These are phyloP conservation scores for Starmera caribaea DNA, from an alignment of 805 yeast genomes.

Conservation along the genomic window DNA sequence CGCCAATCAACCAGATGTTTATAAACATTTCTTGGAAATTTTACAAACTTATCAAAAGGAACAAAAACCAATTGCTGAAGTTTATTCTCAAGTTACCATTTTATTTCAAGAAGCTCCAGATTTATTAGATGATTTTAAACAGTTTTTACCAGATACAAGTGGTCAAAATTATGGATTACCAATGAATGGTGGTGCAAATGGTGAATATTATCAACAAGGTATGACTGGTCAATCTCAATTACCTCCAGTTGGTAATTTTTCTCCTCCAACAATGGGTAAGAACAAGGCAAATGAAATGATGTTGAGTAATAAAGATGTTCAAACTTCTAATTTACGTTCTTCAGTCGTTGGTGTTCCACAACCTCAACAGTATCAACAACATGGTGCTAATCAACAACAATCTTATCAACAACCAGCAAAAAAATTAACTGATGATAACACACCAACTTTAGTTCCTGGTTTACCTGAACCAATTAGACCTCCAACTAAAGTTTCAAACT, in stretches of 20 bases:
- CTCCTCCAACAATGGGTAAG: constrained; percentile 44
- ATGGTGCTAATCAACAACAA: too few relatives aligned
- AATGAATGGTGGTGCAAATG: constrained; percentile 11
- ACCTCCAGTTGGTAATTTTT: constrained; percentile 87
- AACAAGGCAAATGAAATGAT: constrained; percentile 4
- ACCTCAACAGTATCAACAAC: constrained; percentile 5
- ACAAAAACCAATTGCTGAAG: constrained; percentile 91
- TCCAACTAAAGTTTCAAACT: constrained; percentile 44
- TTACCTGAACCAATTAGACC: constrained; percentile 74
- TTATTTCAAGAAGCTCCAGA: constrained; percentile 93
- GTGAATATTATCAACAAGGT: constrained; percentile 17
- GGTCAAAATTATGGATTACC: constrained; percentile 12
- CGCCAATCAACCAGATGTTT: constrained; percentile 89
- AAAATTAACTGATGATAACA: constrained; percentile 23
- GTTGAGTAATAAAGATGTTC: constrained; percentile 19
- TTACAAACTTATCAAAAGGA: constrained; percentile 95
- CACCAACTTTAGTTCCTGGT: constrained; percentile 73
- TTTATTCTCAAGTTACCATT: constrained; percentile 84
- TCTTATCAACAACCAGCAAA: constrained; percentile 7
- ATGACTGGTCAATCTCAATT: constrained; percentile 31
- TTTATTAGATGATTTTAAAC: constrained; percentile 86
- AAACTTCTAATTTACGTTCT: constrained; percentile 26
- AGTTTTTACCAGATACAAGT: constrained; percentile 75
- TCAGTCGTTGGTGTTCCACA: constrained; percentile 13
- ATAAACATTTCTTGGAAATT: constrained; percentile 89